Evolutionary conservation across 495 filamentous ascomycete genomes (phyloP).

Genomic region (Lophiostoma macrostomum): DNA sequence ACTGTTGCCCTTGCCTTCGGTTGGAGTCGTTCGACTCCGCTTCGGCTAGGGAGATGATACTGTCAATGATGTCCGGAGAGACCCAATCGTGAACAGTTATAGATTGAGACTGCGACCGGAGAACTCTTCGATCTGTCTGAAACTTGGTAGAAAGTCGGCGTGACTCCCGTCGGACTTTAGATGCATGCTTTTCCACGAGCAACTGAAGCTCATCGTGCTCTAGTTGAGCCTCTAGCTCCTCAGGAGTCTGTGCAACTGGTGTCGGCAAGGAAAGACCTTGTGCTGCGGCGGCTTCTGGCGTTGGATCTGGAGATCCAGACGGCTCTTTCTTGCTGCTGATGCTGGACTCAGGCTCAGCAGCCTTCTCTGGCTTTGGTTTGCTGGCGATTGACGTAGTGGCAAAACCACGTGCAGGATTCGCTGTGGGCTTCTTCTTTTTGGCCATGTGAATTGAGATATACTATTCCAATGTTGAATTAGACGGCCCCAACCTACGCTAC

Average conservation of each 20-base stretch:
- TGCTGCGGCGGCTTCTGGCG: background rate
- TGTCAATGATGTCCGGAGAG: conserved; percentile 71
- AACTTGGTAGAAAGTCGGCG: conserved; percentile 66
- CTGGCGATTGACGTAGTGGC: conserved; percentile 87
- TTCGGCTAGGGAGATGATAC: conserved; percentile 58
- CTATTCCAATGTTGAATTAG: background rate
- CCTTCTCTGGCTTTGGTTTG: conserved; percentile 49
- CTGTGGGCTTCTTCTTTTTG: conserved; percentile 82
- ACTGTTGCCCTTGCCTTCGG: conserved; percentile 34
- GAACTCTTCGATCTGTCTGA: conserved; percentile 72
- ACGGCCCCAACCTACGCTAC: background rate
- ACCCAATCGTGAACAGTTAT: conserved; percentile 75
- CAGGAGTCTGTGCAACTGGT: conserved; percentile 53
- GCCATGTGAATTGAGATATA: conserved; percentile 13
- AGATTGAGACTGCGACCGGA: conserved; percentile 67
- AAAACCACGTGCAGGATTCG: conserved; percentile 86
- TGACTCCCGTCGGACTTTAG: conserved; percentile 53
- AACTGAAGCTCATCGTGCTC: conserved; percentile 79
- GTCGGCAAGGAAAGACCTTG: background rate
- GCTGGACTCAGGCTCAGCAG: conserved; percentile 10
- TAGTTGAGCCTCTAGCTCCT: conserved; percentile 79
- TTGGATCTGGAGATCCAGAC: background rate
- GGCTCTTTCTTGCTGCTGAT: conserved; percentile 5
- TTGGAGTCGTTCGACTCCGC: conserved; percentile 45
- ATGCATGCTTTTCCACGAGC: conserved; percentile 73